Conservation (phyloP, 1,284 basidiomycete genomes). For the Farysia itapuensis region DNA sequence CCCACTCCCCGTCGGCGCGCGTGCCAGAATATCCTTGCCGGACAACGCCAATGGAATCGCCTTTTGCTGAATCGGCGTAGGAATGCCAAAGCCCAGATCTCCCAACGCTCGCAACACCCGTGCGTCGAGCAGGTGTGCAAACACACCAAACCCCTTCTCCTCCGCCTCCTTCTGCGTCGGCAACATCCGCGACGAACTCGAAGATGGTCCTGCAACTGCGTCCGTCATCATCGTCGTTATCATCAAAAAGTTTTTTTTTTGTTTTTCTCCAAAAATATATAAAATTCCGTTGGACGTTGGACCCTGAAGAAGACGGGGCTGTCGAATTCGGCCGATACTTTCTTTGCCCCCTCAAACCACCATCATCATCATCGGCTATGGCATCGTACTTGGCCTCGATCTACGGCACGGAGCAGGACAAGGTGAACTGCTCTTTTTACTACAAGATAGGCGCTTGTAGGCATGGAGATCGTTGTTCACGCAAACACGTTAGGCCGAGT, state of each 20-base stretch:
- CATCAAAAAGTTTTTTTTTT: too few species aligned
- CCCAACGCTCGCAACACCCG: slow-evolving; percentile 75
- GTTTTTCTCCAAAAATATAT: not conserved
- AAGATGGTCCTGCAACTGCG: too few species aligned
- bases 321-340: not conserved
- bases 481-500: slow-evolving; percentile 95
- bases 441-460: slow-evolving; percentile 96
- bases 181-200: too few species aligned
- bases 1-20: slow-evolving; percentile 91
- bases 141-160: slow-evolving; percentile 37
- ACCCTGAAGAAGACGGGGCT: not conserved
- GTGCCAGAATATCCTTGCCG: slow-evolving; percentile 86
- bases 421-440: slow-evolving; percentile 92
- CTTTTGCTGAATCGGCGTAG: slow-evolving; percentile 77
- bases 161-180: slow-evolving; percentile 30
- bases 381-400: slow-evolving; percentile 47
- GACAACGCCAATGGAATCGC: slow-evolving; percentile 81
- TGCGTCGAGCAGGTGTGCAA: slow-evolving; percentile 74
- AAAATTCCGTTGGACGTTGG: not conserved
- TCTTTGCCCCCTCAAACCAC: too few species aligned
- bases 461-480: slow-evolving; percentile 91
- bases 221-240: too few species aligned
- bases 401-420: slow-evolving; percentile 72
- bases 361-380: slow-evolving; percentile 10
- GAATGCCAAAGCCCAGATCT: slow-evolving; percentile 77